A percentile compares a stretch with the other conserved stretches of the same genome.
phyloP scores from a whole-genome alignment of 169 alveolate species.

The Plasmodium fragile region DNA sequence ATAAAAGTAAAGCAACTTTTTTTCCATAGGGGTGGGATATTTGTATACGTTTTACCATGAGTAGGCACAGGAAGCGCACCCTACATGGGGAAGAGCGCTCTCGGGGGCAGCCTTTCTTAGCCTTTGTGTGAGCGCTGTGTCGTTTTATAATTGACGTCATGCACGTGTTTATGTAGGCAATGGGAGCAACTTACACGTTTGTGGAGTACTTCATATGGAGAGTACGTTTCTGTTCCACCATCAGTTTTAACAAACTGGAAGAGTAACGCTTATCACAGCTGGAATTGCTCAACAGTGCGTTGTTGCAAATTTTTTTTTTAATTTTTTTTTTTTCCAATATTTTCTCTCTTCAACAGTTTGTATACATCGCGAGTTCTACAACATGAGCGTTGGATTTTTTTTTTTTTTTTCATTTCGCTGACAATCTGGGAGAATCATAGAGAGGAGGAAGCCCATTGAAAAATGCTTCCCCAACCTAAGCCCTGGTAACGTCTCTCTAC shows the following conservation, averaged over 20 bases:
- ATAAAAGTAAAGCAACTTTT: not conserved
- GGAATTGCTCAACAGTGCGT: conserved; percentile 7
- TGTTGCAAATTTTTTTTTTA: not conserved
- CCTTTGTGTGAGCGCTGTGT: not conserved
- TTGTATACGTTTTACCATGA: not conserved
- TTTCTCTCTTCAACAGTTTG: not conserved
- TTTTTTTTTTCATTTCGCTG: not conserved
- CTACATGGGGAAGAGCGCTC: not conserved
- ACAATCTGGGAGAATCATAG: not conserved
- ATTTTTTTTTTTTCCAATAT: not conserved
- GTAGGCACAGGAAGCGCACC: not conserved
- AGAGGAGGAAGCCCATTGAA: not conserved
- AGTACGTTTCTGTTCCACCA: not conserved
- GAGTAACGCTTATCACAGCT: not conserved
- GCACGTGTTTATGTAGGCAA: not conserved
- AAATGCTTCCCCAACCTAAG: not conserved
- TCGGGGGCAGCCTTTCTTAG: not conserved
- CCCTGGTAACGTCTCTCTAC: not conserved
- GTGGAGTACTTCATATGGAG: not conserved
- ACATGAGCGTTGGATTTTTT: not conserved
- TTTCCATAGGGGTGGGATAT: not conserved
- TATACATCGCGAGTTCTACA: not conserved
- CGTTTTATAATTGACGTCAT: not conserved
- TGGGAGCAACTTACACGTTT: not conserved
- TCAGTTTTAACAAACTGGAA: not conserved